These are phyloP conservation scores for Fusarium marasasianum DNA, from an alignment of 2,329 filamentous ascomycete species.

Conservation along the genomic window DNA sequence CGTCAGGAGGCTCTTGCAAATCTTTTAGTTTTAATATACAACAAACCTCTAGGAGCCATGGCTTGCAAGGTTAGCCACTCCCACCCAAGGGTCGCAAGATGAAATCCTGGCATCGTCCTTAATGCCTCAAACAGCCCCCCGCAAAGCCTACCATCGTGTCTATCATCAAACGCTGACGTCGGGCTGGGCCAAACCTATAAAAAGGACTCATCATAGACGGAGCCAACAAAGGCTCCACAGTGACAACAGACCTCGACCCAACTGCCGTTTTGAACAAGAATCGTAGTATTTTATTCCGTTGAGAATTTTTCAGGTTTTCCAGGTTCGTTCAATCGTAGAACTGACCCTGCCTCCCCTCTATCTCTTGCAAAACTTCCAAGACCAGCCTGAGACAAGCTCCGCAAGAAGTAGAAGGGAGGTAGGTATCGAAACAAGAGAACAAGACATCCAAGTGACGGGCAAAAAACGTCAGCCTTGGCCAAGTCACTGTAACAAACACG, in stretches of 20 bases:
- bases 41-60: slow-evolving; percentile 25
- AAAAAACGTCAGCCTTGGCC: slow-evolving; percentile 16
- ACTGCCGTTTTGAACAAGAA: slow-evolving; percentile 27
- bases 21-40: slow-evolving; percentile 35
- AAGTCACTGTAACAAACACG: slow-evolving; percentile 23
- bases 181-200: not conserved
- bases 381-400: slow-evolving; percentile 39
- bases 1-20: slow-evolving; percentile 14
- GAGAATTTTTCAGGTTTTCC: slow-evolving; percentile 25
- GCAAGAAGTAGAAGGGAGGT: slow-evolving; percentile 29
- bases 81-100: not conserved
- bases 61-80: slow-evolving; percentile 9
- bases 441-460: slow-evolving; percentile 36
- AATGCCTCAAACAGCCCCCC: slow-evolving; percentile 12
- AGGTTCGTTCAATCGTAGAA: slow-evolving; percentile 42
- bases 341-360: slow-evolving; percentile 27
- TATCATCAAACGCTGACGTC: slow-evolving; percentile 6
- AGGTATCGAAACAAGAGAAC: slow-evolving; percentile 33
- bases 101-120: slow-evolving; percentile 14
- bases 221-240: slow-evolving; percentile 17
- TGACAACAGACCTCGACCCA: slow-evolving; percentile 25
- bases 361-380: slow-evolving; percentile 39
- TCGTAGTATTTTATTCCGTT: slow-evolving; percentile 31
- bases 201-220: slow-evolving; percentile 4
- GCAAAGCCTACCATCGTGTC: slow-evolving; percentile 16